phyloP scores from a whole-genome alignment of 257 asterid species.

The Mentha longifolia region DNA sequence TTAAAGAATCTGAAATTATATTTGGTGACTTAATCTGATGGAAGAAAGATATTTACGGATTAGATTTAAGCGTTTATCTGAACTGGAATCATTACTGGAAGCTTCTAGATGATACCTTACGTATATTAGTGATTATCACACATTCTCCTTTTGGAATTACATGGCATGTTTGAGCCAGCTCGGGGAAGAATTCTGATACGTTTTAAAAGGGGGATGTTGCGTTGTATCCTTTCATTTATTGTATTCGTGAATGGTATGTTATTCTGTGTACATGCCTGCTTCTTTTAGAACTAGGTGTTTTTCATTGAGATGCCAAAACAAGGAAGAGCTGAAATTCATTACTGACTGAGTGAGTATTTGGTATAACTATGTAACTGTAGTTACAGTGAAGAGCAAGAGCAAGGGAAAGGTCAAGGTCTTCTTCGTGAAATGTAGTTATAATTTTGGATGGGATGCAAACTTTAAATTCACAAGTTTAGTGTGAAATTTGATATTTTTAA shows the following conservation, averaged over 20 bases:
- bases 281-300: no score
- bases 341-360: background rate
- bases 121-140: background rate
- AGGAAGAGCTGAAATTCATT: background rate
- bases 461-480: background rate
- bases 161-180: no score
- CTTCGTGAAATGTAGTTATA: background rate
- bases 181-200: no score
- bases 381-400: background rate
- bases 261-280: no score
- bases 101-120: background rate
- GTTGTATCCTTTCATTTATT: no score
- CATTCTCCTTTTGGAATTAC: no score
- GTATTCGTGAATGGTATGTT: no score
- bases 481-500: background rate
- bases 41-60: background rate
- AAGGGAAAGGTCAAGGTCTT: background rate
- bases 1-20: background rate
- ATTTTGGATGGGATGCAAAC: background rate
- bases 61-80: conserved; percentile 16
- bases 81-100: conserved; percentile 16
- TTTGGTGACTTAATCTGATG: conserved; percentile 14
- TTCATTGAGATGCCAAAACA: conserved; percentile 5
- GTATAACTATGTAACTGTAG: background rate
- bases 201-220: no score